Base-by-base conservation (phyloP, 2,329 filamentous ascomycete species). In the Dichotomopilus funicola region DNA sequence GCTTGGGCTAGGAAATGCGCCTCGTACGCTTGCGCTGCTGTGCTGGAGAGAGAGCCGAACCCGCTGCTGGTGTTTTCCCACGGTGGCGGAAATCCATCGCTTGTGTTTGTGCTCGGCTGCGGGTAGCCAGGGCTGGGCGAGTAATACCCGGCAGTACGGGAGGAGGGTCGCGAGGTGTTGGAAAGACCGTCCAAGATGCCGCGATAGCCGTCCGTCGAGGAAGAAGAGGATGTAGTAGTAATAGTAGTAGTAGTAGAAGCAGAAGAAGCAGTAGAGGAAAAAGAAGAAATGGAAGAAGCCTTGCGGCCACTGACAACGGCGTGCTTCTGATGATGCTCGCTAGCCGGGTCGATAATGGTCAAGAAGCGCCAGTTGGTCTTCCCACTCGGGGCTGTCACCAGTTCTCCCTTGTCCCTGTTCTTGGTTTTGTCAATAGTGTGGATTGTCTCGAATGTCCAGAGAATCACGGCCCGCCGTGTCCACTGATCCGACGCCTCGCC, bases 371-470 rank as follows among this genome's bases (percentile, higher is more conserved):
- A 86, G 40, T 75, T 78, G 1, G 81, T 64, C 44, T 51, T 82
- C 12, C 78, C 78, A 1, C 78, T 73, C 3, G 76, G 73, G 55
- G 79, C 78, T 56, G 76, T 78, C 35, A 75, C 71, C 34, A 72
- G 66, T 60, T 73, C 71, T 41, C 70, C 69, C 62, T 72, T 72
- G 7, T 57, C 9, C 9, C 44, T 42, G 19, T 41, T n/a, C 6
- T 40, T 31, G 1, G 19, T 31, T 1, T 31, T n/a, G 11, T 5
- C 69, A 50, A 70, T 61, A 56, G 67, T 69, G 62, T 75, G 73
- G 34, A 80, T 71, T 61, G 75, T 80, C 70, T 68, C 75, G 67
- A 86, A 86, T 2, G 81, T 81, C 83, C 83, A 86, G 40, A 86
- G 74, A 53, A 86, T 74, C 55, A 85, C 77, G 37, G 75, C 77